A percentile compares a stretch with the other conserved stretches of the same genome.
These are phyloP conservation scores for Blastomyces silverae DNA, from an alignment of 2,329 filamentous ascomycete species.

Conservation along the genomic window DNA sequence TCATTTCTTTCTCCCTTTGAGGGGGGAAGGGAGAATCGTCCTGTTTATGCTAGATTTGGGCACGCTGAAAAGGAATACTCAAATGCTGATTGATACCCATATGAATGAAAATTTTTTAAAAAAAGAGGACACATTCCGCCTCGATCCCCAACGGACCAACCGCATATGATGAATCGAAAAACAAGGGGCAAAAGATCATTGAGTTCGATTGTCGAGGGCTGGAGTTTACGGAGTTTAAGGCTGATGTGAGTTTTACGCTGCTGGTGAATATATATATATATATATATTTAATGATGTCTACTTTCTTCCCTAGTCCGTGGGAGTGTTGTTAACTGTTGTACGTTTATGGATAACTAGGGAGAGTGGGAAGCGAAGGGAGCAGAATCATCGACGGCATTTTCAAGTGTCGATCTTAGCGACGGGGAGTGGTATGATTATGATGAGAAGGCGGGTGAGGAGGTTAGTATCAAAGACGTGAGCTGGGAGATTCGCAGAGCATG, in stretches of 20 bases:
- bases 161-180: constrained; percentile 49
- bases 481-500: constrained; percentile 76
- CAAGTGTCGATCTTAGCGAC: constrained; percentile 71
- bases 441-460: constrained; percentile 84
- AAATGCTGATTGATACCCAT: neutral
- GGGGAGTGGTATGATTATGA: constrained; percentile 99
- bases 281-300: neutral
- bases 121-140: constrained; percentile 54
- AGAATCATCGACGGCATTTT: constrained; percentile 77
- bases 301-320: neutral
- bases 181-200: constrained; percentile 71
- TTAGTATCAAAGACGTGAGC: constrained; percentile 80
- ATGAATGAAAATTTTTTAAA: neutral
- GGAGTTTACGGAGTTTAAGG: constrained; percentile 83
- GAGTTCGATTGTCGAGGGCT: constrained; percentile 91
- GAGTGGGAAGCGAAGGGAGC: constrained; percentile 80
- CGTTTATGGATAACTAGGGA: constrained; percentile 49
- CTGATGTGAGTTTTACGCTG: constrained; percentile 58
- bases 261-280: neutral
- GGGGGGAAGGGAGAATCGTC: neutral
- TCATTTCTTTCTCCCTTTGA: too few species aligned
- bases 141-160: constrained; percentile 69
- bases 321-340: neutral
- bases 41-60: neutral
- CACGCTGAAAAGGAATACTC: neutral